phyloP scores from a whole-genome alignment of 2,329 filamentous ascomycete species.

The Penicillium sp. region DNA sequence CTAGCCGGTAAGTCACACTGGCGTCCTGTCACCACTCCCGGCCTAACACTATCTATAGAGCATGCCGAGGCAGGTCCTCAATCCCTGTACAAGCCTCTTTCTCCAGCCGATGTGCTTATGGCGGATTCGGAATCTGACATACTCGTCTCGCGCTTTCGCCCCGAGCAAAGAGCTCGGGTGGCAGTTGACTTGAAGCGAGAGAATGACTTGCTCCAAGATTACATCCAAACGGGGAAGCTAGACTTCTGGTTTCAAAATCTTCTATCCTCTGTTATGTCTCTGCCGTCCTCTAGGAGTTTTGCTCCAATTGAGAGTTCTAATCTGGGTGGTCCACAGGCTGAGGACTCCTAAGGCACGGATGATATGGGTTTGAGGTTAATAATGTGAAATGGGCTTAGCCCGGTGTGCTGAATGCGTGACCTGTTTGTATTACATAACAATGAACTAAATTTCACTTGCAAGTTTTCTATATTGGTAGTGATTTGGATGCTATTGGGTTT shows the following conservation, averaged over 20 bases:
- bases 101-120: conserved; percentile 31
- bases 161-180: conserved; percentile 66
- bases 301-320: neutral
- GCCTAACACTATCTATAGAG: conserved; percentile 9
- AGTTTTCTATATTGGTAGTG: neutral
- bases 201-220: conserved; percentile 64
- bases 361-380: conserved; percentile 1
- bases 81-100: conserved; percentile 25
- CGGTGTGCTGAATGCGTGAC: neutral
- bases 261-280: conserved; percentile 20
- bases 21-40: neutral
- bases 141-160: conserved; percentile 54
- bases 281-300: conserved; percentile 1
- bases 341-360: conserved; percentile 1
- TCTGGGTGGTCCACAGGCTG: neutral
- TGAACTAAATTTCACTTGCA: neutral
- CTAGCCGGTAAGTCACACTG: conserved; percentile 48
- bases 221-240: conserved; percentile 68
- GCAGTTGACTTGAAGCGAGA: conserved; percentile 72
- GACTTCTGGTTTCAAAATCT: conserved; percentile 63
- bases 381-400: neutral
- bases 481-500: neutral
- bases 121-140: conserved; percentile 48
- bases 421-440: conserved; percentile 1
- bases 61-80: neutral